phyloP scores from a whole-genome alignment of 805 yeast species.

The Candida tibetensis region DNA sequence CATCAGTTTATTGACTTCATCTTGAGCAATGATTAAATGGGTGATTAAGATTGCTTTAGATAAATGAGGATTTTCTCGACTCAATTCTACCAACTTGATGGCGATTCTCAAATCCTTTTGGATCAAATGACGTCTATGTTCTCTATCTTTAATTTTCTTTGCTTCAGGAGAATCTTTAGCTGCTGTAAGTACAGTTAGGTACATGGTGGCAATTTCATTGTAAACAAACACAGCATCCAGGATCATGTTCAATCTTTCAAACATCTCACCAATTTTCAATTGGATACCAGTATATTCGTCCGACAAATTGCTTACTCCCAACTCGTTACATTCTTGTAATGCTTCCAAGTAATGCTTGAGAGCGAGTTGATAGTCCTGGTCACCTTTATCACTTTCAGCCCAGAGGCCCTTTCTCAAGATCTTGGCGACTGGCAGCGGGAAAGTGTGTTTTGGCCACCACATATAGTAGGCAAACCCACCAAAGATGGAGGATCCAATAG shows the following conservation, averaged over 20 bases:
- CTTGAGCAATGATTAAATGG: slow-evolving; percentile 64
- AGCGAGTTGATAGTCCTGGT: slow-evolving; percentile 64
- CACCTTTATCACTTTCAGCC: slow-evolving; percentile 74
- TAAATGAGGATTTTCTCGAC: slow-evolving; percentile 43
- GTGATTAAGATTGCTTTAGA: slow-evolving; percentile 59
- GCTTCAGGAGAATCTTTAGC: slow-evolving; percentile 17
- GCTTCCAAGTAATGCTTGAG: slow-evolving; percentile 73
- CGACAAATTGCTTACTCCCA: slow-evolving; percentile 53
- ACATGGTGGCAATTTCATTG: slow-evolving; percentile 60
- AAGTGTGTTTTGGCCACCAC: slow-evolving; percentile 68
- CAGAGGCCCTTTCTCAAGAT: slow-evolving; percentile 71
- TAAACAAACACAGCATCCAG: slow-evolving; percentile 68
- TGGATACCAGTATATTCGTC: slow-evolving; percentile 92
- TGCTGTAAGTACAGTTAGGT: slow-evolving; percentile 49
- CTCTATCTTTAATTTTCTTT: slow-evolving; percentile 19
- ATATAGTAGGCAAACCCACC: slow-evolving; percentile 35
- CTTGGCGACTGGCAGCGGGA: slow-evolving; percentile 68
- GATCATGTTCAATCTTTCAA: slow-evolving; percentile 59
- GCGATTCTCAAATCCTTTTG: slow-evolving; percentile 71
- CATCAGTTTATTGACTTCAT: slow-evolving; percentile 50
- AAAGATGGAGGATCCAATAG: slow-evolving; percentile 10
- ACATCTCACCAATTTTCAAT: slow-evolving; percentile 83
- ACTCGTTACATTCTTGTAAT: slow-evolving; percentile 54
- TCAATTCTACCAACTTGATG: slow-evolving; percentile 61
- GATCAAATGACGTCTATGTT: slow-evolving; percentile 54